Conservation (phyloP, 305 asterid genomes). For the Andrographis paniculata region DNA sequence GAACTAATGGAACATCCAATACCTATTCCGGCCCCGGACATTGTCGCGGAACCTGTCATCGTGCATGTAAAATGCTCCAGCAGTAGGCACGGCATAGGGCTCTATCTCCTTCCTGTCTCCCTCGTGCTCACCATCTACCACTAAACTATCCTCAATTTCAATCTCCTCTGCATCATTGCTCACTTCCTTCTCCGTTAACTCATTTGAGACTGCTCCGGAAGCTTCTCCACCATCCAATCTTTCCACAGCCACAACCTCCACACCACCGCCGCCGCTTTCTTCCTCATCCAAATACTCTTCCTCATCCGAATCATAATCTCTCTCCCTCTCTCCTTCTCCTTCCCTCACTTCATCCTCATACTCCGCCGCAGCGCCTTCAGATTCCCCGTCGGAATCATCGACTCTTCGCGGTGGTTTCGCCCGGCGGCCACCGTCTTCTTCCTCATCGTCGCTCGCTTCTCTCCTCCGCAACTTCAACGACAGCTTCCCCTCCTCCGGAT, state of each 20-base stretch:
- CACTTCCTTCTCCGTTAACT: slow-evolving; percentile 22
- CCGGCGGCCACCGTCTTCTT: slow-evolving; percentile 30
- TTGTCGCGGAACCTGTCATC: slow-evolving; percentile 91
- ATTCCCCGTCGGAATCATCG: slow-evolving; percentile 74
- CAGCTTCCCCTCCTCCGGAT: slow-evolving; percentile 91
- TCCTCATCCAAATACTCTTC: slow-evolving; percentile 40
- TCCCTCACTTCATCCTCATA: no score
- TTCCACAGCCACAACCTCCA: slow-evolving; percentile 23
- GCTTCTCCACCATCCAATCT: slow-evolving; percentile 11
- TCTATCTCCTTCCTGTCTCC: slow-evolving; percentile 71
- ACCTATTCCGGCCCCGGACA: slow-evolving; percentile 82
- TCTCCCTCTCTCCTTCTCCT: slow-evolving; percentile 40
- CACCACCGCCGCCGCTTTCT: slow-evolving; percentile 25
- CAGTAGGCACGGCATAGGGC: slow-evolving; percentile 96
- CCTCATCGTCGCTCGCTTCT: slow-evolving; percentile 92
- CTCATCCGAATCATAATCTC: slow-evolving; percentile 29
- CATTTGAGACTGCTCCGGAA: slow-evolving; percentile 12
- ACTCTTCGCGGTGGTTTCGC: slow-evolving; percentile 37
- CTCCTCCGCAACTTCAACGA: slow-evolving; percentile 86
- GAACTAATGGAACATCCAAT: slow-evolving; percentile 12
- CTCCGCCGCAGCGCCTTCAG: slow-evolving; percentile 81
- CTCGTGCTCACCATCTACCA: slow-evolving; percentile 29
- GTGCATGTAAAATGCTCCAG: slow-evolving; percentile 98
- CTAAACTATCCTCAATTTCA: slow-evolving; percentile 22
- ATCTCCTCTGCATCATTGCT: slow-evolving; percentile 24